These are phyloP conservation scores for Amphicarpaea edgeworthii DNA, from an alignment of 306 rosid species.

Conservation along the genomic window DNA sequence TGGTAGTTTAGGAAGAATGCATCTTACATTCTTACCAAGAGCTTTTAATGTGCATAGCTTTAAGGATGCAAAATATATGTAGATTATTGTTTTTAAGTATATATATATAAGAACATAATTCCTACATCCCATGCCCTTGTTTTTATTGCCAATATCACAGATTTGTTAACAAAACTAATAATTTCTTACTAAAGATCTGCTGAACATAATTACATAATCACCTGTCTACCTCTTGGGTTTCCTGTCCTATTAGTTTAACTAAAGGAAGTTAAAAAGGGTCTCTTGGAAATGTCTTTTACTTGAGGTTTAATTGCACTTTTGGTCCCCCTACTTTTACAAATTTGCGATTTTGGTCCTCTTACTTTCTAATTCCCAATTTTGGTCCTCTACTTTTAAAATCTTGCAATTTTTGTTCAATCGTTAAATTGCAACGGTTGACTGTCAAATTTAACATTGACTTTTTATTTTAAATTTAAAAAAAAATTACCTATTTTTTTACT, in stretches of 20 bases:
- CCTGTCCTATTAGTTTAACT: conserved; percentile 20
- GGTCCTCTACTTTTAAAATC: too few relatives aligned
- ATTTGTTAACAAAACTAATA: conserved; percentile 24
- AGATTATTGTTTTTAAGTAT: conserved; percentile 11
- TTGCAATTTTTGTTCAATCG: too few relatives aligned
- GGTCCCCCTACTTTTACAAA: too few relatives aligned
- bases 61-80: conserved; percentile 32
- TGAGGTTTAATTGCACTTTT: too few relatives aligned
- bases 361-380: too few relatives aligned
- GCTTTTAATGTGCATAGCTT: conserved; percentile 12
- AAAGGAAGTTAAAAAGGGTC: conserved; percentile 26
- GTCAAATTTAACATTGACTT: too few relatives aligned
- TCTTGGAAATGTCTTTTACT: conserved; percentile 21
- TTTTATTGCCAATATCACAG: conserved; percentile 7
- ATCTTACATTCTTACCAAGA: conserved; percentile 11
- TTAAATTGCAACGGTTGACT: too few relatives aligned
- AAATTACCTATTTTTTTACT: too few relatives aligned
- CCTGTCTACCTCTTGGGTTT: conserved; percentile 27
- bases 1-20: conserved; percentile 18
- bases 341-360: too few relatives aligned
- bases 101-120: neutral
- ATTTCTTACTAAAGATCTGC: conserved; percentile 22
- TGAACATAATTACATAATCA: conserved; percentile 12
- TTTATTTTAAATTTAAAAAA: too few relatives aligned
- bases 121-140: conserved; percentile 18